Conservation (phyloP, 129 eudicot genomes). For the Pittosporum tobira region DNA sequence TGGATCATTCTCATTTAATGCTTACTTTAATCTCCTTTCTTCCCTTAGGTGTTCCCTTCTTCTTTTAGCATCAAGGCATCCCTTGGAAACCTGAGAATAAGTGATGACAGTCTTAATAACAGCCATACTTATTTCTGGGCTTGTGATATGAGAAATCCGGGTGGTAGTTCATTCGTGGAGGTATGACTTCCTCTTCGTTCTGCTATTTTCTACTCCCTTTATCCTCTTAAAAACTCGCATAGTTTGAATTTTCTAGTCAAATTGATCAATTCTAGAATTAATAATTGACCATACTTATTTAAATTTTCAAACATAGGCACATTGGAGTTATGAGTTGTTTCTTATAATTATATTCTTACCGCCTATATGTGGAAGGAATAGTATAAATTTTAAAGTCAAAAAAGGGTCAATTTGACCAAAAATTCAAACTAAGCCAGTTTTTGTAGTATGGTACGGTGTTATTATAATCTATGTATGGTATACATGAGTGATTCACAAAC, state of each 20-base stretch:
- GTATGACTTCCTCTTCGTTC: constrained; percentile 31
- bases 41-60: constrained; percentile 79
- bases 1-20: neutral
- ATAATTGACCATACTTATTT: too few relatives aligned
- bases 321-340: too few relatives aligned
- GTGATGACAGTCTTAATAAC: constrained; percentile 77
- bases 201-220: neutral
- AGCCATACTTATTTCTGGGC: constrained; percentile 85
- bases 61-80: constrained; percentile 96
- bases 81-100: constrained; percentile 86
- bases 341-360: too few relatives aligned
- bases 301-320: too few relatives aligned
- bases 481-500: neutral
- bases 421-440: too few relatives aligned
- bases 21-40: neutral
- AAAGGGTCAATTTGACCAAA: too few relatives aligned
- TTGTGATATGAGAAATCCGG: constrained; percentile 98
- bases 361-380: too few relatives aligned
- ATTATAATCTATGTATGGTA: neutral
- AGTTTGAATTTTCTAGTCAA: too few relatives aligned
- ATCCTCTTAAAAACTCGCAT: too few relatives aligned
- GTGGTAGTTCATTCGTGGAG: constrained; percentile 98
- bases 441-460: too few relatives aligned
- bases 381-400: too few relatives aligned
- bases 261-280: too few relatives aligned